Conservation (phyloP, 2,329 filamentous ascomycete species). For the Eurotiales sp. region DNA sequence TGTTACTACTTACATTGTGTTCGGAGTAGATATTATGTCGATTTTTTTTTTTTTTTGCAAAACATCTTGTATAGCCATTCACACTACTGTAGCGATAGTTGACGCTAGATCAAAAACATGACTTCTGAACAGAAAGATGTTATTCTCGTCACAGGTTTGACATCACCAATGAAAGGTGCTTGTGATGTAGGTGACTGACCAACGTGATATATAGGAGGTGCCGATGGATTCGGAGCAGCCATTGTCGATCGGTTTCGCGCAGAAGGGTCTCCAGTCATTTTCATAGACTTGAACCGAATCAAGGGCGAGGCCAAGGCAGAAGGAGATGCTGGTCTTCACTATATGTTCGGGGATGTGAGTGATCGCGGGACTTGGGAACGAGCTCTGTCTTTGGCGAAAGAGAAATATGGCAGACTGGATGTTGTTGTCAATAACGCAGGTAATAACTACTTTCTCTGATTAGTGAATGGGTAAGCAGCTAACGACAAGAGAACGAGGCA, state of each 20-base stretch:
- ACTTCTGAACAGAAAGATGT: too few species aligned
- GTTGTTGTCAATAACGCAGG: slow-evolving; percentile 20
- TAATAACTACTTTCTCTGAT: background rate
- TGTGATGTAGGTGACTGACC: too few species aligned
- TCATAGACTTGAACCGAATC: slow-evolving; percentile 10
- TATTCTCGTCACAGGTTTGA: too few species aligned
- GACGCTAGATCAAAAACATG: too few species aligned
- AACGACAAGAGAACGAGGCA: too few species aligned
- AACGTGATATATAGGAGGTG: slow-evolving; percentile 15
- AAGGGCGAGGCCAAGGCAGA: slow-evolving; percentile 6
- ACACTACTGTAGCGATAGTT: too few species aligned
- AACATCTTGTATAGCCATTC: too few species aligned
- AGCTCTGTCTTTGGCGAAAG: slow-evolving; percentile 3
- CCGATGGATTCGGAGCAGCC: slow-evolving; percentile 16
- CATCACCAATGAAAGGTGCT: too few species aligned
- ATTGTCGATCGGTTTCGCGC: slow-evolving; percentile 14
- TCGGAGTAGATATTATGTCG: too few species aligned
- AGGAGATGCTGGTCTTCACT: background rate
- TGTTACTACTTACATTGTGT: too few species aligned
- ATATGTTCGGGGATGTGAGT: background rate
- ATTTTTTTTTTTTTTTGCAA: too few species aligned
- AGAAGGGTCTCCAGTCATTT: slow-evolving; percentile 12
- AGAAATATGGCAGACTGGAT: slow-evolving; percentile 16
- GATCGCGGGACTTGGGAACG: background rate
- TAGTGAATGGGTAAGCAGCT: too few species aligned